Percentiles rank a stretch among this genome's conserved stretches.
These are phyloP conservation scores for Clausena lansium DNA, from an alignment of 345 rosid species.

Conservation along the genomic window DNA sequence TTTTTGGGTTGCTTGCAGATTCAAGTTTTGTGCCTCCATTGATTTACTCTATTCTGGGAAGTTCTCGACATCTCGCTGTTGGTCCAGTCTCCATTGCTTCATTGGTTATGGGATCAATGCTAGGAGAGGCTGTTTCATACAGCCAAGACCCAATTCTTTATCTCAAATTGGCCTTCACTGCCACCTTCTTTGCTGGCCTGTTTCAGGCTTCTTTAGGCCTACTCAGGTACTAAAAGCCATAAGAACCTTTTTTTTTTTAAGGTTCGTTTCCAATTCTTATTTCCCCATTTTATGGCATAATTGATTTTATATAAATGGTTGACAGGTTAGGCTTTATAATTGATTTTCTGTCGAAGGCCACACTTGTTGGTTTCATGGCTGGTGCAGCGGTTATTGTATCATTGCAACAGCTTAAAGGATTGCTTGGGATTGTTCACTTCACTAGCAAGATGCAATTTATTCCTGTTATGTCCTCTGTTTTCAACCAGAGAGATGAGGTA, in stretches of 20 bases:
- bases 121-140: conserved; percentile 69
- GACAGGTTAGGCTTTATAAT: conserved; percentile 91
- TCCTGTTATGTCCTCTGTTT: conserved; percentile 69
- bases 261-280: not conserved
- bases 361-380: conserved; percentile 92
- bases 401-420: conserved; percentile 88
- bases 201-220: conserved; percentile 92
- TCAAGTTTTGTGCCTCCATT: conserved; percentile 99
- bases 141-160: conserved; percentile 61
- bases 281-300: not conserved
- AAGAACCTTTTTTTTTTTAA: not conserved
- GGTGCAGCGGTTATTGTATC: conserved; percentile 97
- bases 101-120: conserved; percentile 94
- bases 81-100: conserved; percentile 99
- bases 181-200: conserved; percentile 94
- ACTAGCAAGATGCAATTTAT: conserved; percentile 82
- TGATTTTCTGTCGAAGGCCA: conserved; percentile 96
- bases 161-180: conserved; percentile 85
- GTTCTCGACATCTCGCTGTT: conserved; percentile 87
- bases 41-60: conserved; percentile 81
- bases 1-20: conserved; percentile 47
- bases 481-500: conserved; percentile 64
- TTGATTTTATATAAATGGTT: conserved; percentile 16
- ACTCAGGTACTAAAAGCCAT: conserved; percentile 48
- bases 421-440: conserved; percentile 95